Base-by-base conservation (phyloP, 2,329 filamentous ascomycete species). In the Bretziella fagacearum region DNA sequence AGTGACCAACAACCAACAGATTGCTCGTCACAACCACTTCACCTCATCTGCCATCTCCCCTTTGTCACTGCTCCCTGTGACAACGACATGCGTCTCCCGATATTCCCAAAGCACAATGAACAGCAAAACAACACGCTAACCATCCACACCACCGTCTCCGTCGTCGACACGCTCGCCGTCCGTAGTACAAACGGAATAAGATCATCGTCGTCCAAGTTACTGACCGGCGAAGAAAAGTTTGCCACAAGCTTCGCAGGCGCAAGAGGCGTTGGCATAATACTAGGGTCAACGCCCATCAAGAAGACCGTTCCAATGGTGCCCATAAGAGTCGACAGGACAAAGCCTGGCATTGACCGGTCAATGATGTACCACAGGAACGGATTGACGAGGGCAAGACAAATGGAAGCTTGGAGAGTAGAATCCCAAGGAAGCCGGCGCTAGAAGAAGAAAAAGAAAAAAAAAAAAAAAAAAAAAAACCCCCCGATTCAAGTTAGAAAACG, bases 311-410 rank as follows among this genome's bases (percentile, higher is more conserved):
- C 85, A 1, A 73, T 65, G 22, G 89, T 59, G 1, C 84, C 82
- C 8, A 94, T 79, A 1, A 74, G 65, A 11, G 79, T 70, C 0
- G 84, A 86, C 47, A 95, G 72, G 27, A 91, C 65, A 54, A 96
- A 81, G 3, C 91, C 91, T 0, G 86, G 74, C 54, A 77, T 79
- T 40, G 85, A 91, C 44, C 89, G 83, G 63, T 98, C 91, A 57
- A 98, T 82, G 20, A 96, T 70, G 63, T 93, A 98, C 91, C 91
- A 98, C 15, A 98, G 67, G 7, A 91, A 81, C 1, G 91, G 89
- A 59, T 96, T 96, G 17, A 82, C 84, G 51, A 96, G 75, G 18
- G 86, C 84, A 42, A 98, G 77, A 1, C 87, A 91, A 22, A 93
- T 63, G 1, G 87, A 93, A 17, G 93, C 78, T 62, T 98, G 91